Base-by-base conservation (phyloP, 371 early-diverging fungal genomes). In the Mucor racemosus region DNA sequence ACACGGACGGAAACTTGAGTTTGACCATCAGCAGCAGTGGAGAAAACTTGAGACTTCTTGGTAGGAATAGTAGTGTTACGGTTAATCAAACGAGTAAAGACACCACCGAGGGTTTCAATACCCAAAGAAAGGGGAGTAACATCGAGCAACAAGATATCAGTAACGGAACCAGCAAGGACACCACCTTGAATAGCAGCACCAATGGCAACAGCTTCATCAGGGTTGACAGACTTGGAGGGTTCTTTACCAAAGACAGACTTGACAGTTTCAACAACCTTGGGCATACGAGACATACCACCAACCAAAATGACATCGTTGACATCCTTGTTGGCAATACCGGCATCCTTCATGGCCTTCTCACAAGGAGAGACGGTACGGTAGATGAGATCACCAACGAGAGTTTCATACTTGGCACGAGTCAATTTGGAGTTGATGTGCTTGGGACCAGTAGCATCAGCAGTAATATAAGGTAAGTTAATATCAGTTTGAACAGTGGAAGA, bases 151-250 rank as follows among this genome's bases (percentile, higher is more conserved):
- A 99, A 86, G 48, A 98, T 91, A 78, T 97, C 94, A 35, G 95
- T 93, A 53, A 99, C 96, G 57, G 94, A 92, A 65, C 99, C 99
- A 59, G 96, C 91, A 41, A 99, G 80, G 44, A 99, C 97, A 82
- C 99, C 99, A 73, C 97, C 99, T 72, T 99, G 99, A 69, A 99
- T 92, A 60, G 99, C 97, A 60, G 99, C 99, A 73, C 99, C 99
- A 69, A 96, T 91, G 58, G 99, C 99, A 33, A 99, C 99, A 41
- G 99, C 99, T 80, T 99, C 99, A 77, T 99, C 99, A 21, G 99
- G 99, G 86, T 99, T 97, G 74, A 99, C 97, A 60, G 90, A 87
- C 84, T 94, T 95, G 78, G 90, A 88, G 14, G 99, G 98, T 50
- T 97, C 94, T 35, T 89, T 90, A 46, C 94, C 93, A 77, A 99